Evolutionary conservation across 352 stramenopile genomes (phyloP).

Genomic region (Pythium utonaiense): DNA sequence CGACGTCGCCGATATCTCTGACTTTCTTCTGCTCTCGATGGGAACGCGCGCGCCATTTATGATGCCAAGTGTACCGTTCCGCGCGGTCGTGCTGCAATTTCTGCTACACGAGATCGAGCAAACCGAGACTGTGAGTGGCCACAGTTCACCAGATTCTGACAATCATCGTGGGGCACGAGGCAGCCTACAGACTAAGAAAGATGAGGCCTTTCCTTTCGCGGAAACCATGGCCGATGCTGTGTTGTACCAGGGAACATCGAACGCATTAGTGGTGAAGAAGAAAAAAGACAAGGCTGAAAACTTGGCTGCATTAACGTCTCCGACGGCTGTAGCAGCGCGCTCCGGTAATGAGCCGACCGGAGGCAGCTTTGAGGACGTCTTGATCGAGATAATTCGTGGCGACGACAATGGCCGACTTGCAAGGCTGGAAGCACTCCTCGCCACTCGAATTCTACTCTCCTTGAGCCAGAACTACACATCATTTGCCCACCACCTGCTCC

Average conservation of each 20-base stretch:
- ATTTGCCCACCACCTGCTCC: conserved; percentile 55
- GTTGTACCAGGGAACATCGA: neutral
- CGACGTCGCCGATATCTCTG: conserved; percentile 38
- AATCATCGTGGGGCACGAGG: neutral
- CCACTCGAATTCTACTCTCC: conserved; percentile 52
- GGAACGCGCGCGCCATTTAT: conserved; percentile 9
- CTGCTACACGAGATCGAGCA: conserved; percentile 21
- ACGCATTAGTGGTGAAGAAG: conserved; percentile 3
- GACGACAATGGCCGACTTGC: conserved; percentile 26
- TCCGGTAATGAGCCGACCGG: neutral
- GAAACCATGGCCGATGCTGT: conserved; percentile 19
- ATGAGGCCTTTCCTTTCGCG: conserved; percentile 8
- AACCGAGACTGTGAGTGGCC: neutral
- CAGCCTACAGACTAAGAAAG: conserved; percentile 8
- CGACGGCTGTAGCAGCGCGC: neutral
- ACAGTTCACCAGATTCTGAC: neutral
- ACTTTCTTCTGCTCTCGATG: conserved; percentile 54
- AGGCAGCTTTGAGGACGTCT: conserved; percentile 37
- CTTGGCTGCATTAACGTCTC: conserved; percentile 7
- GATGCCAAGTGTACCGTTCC: conserved; percentile 13
- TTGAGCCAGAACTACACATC: conserved; percentile 40
- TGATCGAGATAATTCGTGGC: conserved; percentile 56
- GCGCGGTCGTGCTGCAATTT: conserved; percentile 21
- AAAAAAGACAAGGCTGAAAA: conserved; percentile 17
- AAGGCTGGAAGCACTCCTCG: conserved; percentile 39